Base-by-base conservation (phyloP, 2,329 filamentous ascomycete species). In the Penicillium sp. region DNA sequence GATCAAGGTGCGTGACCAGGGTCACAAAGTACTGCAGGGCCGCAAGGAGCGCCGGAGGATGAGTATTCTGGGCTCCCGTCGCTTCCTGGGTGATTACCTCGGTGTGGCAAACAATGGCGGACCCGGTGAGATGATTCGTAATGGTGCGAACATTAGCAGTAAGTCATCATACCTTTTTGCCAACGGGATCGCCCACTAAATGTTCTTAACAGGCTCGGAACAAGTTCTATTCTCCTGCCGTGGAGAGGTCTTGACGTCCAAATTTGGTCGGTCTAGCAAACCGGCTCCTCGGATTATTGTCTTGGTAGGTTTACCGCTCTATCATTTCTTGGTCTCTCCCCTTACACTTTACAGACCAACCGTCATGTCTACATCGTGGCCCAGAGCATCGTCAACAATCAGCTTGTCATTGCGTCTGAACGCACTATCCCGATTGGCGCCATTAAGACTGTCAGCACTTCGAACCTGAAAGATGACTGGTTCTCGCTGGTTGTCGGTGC, bases 261-360 rank as follows among this genome's bases (percentile, higher is more conserved):
- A 98, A 67, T 93, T 98, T 66, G 93, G 93, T 57, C 86, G 93
- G 54, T 97, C 92, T 28, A 96, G 90, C 75, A 97, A 97, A 73
- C 84, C 89, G 1, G 89, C 89, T 65, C 88, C 92, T 48, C 84
- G 93, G 44, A 89, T 87, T 41, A 74, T 98, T 44, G 78, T 98
- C 28, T 76, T 98, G 54, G 73, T 75, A 64, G 55, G 72, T 67
- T 31, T 32, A n/a, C 23, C 12, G 24, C 23, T 23, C 4, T 44
- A 18, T 29, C 5, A 6, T 32, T 31, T 1, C n/a, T 42, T n/a
- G 6, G n/a, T 40, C 38, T 43, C 9, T 29, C 31, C 42, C 42
- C 58, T 66, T 55, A 65, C 55, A 20, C 13, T 39, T 8, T 32
- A 24, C 49, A 75, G 70, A 95, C 92, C 2, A 87, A 81, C 70